These are phyloP conservation scores for Phialocephala subalpina DNA, from an alignment of 2,329 filamentous ascomycete species.

Conservation along the genomic window DNA sequence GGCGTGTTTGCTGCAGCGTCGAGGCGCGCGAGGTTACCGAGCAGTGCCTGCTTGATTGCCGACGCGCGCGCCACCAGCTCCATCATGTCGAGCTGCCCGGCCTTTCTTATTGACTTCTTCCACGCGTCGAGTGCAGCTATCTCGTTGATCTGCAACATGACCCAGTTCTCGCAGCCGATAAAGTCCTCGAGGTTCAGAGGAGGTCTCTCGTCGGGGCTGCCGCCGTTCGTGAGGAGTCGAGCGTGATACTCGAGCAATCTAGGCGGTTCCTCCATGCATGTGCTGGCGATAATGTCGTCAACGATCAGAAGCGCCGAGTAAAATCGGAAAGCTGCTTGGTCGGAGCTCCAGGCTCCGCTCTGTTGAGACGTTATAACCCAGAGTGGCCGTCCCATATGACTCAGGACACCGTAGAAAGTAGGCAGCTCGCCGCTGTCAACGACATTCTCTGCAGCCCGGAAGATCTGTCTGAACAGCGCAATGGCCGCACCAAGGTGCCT, in stretches of 20 bases:
- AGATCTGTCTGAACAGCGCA: conserved; percentile 54
- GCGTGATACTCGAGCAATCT: conserved; percentile 52
- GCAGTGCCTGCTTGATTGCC: conserved; percentile 46
- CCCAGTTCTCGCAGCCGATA: conserved; percentile 64
- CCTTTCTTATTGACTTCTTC: conserved; percentile 58
- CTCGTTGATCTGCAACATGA: conserved; percentile 59
- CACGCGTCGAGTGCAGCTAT: conserved; percentile 62
- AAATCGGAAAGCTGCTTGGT: conserved; percentile 60
- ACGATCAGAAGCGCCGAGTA: conserved; percentile 57
- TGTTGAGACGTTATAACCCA: conserved; percentile 22
- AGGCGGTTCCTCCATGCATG: conserved; percentile 52
- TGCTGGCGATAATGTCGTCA: conserved; percentile 59
- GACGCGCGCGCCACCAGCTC: conserved; percentile 56
- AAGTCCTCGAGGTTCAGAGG: conserved; percentile 57
- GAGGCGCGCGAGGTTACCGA: too few species aligned
- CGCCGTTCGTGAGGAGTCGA: conserved; percentile 38
- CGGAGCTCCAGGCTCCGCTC: conserved; percentile 47
- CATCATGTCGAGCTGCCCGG: conserved; percentile 52
- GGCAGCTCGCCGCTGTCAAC: conserved; percentile 8
- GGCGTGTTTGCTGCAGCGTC: conserved; percentile 16
- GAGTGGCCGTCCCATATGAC: conserved; percentile 22
- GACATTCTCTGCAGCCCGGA: conserved; percentile 33
- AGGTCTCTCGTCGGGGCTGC: conserved; percentile 29
- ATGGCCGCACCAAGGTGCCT: conserved; percentile 59
- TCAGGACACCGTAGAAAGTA: conserved; percentile 30